These are phyloP conservation scores for Adansonia grandidieri DNA, from an alignment of 441 rosid genomes.

Conservation along the genomic window DNA sequence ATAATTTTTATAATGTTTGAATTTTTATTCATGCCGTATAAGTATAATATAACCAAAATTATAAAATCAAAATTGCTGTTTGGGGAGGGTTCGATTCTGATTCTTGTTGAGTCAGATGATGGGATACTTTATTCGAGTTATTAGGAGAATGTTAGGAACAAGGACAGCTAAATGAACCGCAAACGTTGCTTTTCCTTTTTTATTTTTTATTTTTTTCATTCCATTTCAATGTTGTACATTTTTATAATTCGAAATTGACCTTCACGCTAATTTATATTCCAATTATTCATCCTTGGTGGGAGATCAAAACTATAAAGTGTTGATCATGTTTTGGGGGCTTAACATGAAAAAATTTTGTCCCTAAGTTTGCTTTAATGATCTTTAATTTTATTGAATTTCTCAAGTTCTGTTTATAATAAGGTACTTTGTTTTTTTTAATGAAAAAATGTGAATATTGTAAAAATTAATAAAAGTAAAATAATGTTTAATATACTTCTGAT, in stretches of 20 bases:
- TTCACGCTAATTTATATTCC: too few relatives aligned
- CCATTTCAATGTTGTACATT: too few relatives aligned
- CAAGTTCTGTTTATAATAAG: too few relatives aligned
- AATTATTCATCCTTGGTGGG: neutral
- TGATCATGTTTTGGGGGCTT: neutral
- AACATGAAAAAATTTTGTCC: neutral
- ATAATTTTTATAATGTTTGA: too few relatives aligned
- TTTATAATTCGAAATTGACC: too few relatives aligned
- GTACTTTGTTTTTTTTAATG: too few relatives aligned
- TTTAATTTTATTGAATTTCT: too few relatives aligned
- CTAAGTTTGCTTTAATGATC: neutral
- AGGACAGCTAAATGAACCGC: constrained; percentile 4
- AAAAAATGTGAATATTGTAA: too few relatives aligned
- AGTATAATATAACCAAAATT: too few relatives aligned
- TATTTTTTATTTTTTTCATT: neutral
- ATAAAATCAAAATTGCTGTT: neutral
- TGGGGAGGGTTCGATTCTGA: neutral
- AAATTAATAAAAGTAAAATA: too few relatives aligned
- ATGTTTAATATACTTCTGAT: too few relatives aligned
- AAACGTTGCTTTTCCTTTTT: neutral
- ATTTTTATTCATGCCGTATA: neutral
- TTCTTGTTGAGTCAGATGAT: constrained; percentile 16
- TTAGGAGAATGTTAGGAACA: constrained; percentile 3
- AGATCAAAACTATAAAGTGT: neutral
- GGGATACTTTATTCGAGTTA: neutral